Evolutionary conservation across 371 early-diverging fungal species (phyloP), one percentile per base, ranked within the genome.

Genomic region (Rhizopus arrhizus): DNA sequence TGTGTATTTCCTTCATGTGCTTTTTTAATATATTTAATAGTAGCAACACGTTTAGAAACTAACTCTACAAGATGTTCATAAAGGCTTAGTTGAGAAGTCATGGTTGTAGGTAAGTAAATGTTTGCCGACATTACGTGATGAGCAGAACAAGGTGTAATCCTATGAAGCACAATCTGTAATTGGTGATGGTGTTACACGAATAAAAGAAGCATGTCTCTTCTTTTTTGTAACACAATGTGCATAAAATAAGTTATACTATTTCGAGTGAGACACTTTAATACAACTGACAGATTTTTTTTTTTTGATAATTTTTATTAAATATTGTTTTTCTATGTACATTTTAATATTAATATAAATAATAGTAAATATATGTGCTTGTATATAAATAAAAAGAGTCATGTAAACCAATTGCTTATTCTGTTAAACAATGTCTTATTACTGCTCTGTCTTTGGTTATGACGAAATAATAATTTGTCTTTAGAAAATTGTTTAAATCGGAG

Each of bases 1-100:
- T 82, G 81, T 3, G 82, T 81, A 36, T 63, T 77, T 9, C 84
- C 84, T 61, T 82, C 80, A 66, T 84, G 82, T 13, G 78, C 75
- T 34, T 74, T 77, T 46, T 83, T 67, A 33, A 89, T 77, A 66
- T 89, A 88, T 51, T 77, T 76, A 45, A 89, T 81, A 7, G 89
- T 89, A 10, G 85, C 81, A 22, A 86, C 80, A 42, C 89, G 80
- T 68, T 87, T 87, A 36, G 83, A 82, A 12, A 89, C 82, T 31
- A 87, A 73, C 51, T 89, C 89, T 33, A 70, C 59, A 6, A 84
- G 69, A 47, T 75, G 74, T 49, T 84, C 84, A 56, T 75, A 75
- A 9, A 76, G 34, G 41, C 69, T 73, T 1, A 77, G 63, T 50
- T 69, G 80, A 3, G 31, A 12, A 35, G n/a, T 55, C n/a, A 45